Conservation (phyloP, 1,139 yeast genomes). For the Yamadazyma taylorii region DNA sequence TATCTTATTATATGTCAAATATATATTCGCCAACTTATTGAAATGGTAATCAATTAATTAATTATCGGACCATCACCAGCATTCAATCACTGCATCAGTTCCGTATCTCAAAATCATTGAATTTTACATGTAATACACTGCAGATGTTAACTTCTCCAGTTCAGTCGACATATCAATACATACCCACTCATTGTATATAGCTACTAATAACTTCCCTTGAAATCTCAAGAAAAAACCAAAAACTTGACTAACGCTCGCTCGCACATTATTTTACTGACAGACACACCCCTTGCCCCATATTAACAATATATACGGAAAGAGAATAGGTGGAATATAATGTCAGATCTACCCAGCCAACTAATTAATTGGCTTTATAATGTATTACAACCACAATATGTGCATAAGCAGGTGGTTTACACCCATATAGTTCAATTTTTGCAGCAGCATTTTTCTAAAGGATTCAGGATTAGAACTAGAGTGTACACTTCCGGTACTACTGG, state of each 20-base stretch:
- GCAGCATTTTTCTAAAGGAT: conserved; percentile 37
- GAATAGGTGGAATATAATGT: conserved; percentile 13
- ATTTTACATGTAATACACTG: too few species aligned
- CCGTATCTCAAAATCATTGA: too few species aligned
- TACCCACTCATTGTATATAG: conserved; percentile 24
- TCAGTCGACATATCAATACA: conserved; percentile 10
- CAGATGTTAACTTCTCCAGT: too few species aligned
- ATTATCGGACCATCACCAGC: too few species aligned
- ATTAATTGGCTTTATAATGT: conserved; percentile 47
- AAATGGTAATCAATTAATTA: too few species aligned
- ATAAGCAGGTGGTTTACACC: conserved; percentile 53
- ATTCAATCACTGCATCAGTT: too few species aligned
- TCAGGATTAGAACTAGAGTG: conserved; percentile 68
- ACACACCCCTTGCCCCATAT: neutral
- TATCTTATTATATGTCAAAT: too few species aligned
- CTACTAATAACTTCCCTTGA: too few species aligned
- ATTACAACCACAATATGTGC: conserved; percentile 51
- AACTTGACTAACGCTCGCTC: too few species aligned
- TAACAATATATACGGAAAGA: neutral
- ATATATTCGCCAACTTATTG: too few species aligned
- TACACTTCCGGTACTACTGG: conserved; percentile 61
- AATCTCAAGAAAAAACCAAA: too few species aligned
- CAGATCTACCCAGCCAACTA: conserved; percentile 35
- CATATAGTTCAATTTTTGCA: conserved; percentile 61
- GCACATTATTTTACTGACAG: neutral